Base-by-base conservation (phyloP, 1,284 basidiomycete genomes). In the Ganoderma meredithae region DNA sequence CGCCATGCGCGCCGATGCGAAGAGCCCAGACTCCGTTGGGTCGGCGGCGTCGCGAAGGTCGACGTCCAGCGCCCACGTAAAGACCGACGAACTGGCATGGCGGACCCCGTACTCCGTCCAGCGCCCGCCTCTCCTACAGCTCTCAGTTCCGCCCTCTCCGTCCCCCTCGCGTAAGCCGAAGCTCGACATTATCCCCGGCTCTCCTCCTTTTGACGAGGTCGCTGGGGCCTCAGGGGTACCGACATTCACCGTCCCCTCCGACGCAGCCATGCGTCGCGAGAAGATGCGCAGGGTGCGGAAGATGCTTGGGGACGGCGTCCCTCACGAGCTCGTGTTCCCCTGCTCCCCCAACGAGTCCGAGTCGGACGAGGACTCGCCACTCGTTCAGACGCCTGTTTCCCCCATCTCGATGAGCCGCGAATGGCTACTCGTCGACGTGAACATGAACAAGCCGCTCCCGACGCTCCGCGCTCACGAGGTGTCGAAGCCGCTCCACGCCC, bases 241-340 rank as follows among this genome's bases (percentile, higher is more conserved):
- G 2, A 71, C 78, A 0, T 84, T 85, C 74, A 70, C 70, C 43
- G 81, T 85, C 59, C 80, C 83, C 10, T 83, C 83, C 15, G 67
- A 79, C 9, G 78, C 79, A 27, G 75, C 77, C 60, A 69, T 83
- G 22, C 83, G 86, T 15, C 83, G 84, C 62, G 79, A 82, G 72
- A 91, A 90, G 78, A 86, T 91, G 82, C 87, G 88, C 56, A 80
- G 85, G 43, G 78, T 91, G 62, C 82, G 85, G 55, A 84, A 83
- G 72, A 87, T 81, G 73, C 82, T 91, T 1, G 90, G 90, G 0
- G 83, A 89, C 22, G 85, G 84, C 31, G 85, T 91, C 15, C 90
- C 90, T 3, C 71, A 83, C 0, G 81, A 85, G 52, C 81, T 90
- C 44, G 85, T 91, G 62, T 90, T 90, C 77, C 85, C 87, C 36